These are phyloP conservation scores for Quercus rubra DNA, from an alignment of 306 rosid species.

Conservation along the genomic window DNA sequence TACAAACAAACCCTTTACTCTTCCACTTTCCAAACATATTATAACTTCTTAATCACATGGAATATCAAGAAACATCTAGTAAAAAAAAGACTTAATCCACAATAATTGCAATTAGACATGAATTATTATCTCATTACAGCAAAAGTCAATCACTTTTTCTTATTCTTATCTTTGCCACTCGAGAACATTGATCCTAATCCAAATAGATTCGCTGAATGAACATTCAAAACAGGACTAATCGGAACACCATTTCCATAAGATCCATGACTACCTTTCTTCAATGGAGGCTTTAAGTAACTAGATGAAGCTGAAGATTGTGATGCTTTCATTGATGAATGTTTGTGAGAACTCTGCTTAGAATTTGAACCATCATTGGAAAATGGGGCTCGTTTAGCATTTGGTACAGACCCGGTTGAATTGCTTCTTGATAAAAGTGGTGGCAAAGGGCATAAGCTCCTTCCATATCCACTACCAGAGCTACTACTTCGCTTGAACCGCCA, in stretches of 20 bases:
- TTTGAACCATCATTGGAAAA: slow-evolving; percentile 42
- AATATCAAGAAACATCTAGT: slow-evolving; percentile 14
- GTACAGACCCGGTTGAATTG: slow-evolving; percentile 72
- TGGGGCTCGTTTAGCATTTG: slow-evolving; percentile 46
- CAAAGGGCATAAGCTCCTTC: slow-evolving; percentile 72
- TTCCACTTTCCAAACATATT: slow-evolving; percentile 13
- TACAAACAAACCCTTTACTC: slow-evolving; percentile 32
- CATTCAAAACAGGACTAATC: slow-evolving; percentile 67
- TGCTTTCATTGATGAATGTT: slow-evolving; percentile 29
- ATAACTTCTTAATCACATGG: slow-evolving; percentile 26
- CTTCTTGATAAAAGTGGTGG: slow-evolving; percentile 80
- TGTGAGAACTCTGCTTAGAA: slow-evolving; percentile 45
- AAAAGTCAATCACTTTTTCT: slow-evolving; percentile 47
- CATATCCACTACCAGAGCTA: slow-evolving; percentile 86
- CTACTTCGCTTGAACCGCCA: slow-evolving; percentile 90
- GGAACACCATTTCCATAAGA: slow-evolving; percentile 42
- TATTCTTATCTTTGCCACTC: slow-evolving; percentile 53
- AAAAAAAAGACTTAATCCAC: slow-evolving; percentile 18
- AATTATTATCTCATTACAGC: slow-evolving; percentile 5
- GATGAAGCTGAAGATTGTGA: slow-evolving; percentile 21
- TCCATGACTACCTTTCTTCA: slow-evolving; percentile 54
- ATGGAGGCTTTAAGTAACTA: slow-evolving; percentile 62
- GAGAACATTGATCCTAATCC: slow-evolving; percentile 80
- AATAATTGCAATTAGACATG: slow-evolving; percentile 19
- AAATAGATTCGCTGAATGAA: slow-evolving; percentile 60